Conservation (phyloP, 2,329 filamentous ascomycete genomes). For the Colletotrichum chlorophyti region DNA sequence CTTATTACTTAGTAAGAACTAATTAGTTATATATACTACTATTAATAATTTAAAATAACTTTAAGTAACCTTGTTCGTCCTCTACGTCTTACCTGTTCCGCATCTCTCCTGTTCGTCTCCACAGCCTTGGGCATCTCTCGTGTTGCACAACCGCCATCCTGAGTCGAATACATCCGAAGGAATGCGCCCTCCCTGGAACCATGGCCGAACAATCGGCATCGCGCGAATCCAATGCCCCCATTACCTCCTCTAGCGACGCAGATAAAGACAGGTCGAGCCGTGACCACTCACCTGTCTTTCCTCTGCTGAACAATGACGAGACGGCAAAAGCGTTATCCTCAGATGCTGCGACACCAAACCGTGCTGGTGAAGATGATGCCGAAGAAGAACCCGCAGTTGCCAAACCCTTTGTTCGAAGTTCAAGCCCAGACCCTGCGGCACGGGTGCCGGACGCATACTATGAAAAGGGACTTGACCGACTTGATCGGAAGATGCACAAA, state of each 20-base stretch:
- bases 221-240: background rate
- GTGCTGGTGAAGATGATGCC: conserved; percentile 54
- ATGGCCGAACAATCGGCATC: background rate
- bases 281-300: conserved; percentile 37
- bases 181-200: background rate
- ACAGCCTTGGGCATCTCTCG: background rate
- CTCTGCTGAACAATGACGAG: conserved; percentile 44
- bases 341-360: conserved; percentile 29
- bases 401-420: conserved; percentile 62
- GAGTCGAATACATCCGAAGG: too few relatives aligned
- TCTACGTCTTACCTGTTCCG: too few relatives aligned
- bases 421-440: conserved; percentile 54
- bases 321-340: conserved; percentile 35
- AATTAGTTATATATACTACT: background rate
- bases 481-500: conserved; percentile 82
- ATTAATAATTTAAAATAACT: background rate
- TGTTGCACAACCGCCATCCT: too few relatives aligned
- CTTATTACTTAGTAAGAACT: background rate
- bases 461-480: conserved; percentile 41
- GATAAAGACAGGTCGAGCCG: background rate
- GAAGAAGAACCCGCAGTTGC: conserved; percentile 66
- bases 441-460: conserved; percentile 40
- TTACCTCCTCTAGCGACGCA: background rate
- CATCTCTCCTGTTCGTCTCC: too few relatives aligned
- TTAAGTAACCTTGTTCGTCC: background rate